These are phyloP conservation scores for Pterula multifida DNA, from an alignment of 1,284 basidiomycete genomes.

Conservation along the genomic window DNA sequence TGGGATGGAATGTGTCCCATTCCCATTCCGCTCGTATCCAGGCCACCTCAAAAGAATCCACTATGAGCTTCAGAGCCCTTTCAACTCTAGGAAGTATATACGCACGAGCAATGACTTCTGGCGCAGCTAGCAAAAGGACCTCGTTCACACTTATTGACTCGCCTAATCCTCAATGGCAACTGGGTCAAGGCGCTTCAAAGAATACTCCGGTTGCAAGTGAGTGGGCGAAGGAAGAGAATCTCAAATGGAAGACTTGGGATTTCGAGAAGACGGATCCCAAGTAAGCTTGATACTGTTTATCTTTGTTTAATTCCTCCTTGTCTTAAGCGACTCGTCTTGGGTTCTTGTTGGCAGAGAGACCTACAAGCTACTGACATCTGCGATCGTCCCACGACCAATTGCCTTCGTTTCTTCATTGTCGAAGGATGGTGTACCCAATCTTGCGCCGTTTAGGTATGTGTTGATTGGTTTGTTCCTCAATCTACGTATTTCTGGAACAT, in stretches of 20 bases:
- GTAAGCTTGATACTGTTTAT: slow-evolving; percentile 14
- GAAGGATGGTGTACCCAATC: slow-evolving; percentile 43
- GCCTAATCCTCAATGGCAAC: slow-evolving; percentile 39
- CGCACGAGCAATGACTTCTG: no score
- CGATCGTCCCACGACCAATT: slow-evolving; percentile 61
- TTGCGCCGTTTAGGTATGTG: slow-evolving; percentile 50
- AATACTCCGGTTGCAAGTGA: slow-evolving; percentile 17
- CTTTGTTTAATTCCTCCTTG: background rate
- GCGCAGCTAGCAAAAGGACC: no score
- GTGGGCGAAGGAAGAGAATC: slow-evolving; percentile 21
- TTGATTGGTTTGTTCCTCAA: slow-evolving; percentile 6
- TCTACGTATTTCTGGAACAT: background rate
- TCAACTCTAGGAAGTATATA: no score
- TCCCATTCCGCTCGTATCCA: no score
- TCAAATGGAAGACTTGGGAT: slow-evolving; percentile 35
- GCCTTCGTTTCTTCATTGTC: slow-evolving; percentile 62
- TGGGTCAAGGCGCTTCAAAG: slow-evolving; percentile 34
- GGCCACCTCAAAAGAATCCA: no score
- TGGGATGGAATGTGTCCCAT: no score
- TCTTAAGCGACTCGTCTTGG: background rate
- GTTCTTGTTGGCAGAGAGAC: slow-evolving; percentile 23
- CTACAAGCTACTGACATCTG: slow-evolving; percentile 53
- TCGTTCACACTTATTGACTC: slow-evolving; percentile 28
- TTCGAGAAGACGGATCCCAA: slow-evolving; percentile 19
- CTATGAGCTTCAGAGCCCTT: no score